Evolutionary conservation across 805 yeast species (phyloP).

Genomic region (Torulaspora gathmanii): DNA sequence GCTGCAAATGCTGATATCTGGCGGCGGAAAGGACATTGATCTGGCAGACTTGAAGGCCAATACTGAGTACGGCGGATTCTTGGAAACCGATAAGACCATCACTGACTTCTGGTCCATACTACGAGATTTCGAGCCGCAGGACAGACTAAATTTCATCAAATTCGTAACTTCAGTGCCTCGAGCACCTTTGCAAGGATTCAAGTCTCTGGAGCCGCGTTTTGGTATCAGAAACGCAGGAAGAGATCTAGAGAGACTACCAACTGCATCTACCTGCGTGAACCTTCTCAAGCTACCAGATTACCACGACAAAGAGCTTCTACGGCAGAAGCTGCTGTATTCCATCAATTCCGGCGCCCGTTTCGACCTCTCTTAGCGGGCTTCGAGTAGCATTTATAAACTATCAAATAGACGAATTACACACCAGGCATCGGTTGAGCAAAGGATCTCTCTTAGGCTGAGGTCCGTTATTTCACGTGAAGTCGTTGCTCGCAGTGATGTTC

Average conservation of each 20-base stretch:
- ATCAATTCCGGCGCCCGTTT: conserved; percentile 83
- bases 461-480: conserved; percentile 5
- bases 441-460: not conserved
- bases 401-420: not conserved
- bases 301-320: conserved; percentile 50
- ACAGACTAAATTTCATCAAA: conserved; percentile 62
- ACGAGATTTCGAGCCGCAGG: conserved; percentile 58
- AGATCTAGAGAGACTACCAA: conserved; percentile 62
- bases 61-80: conserved; percentile 63
- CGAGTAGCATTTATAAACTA: not conserved
- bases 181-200: conserved; percentile 87
- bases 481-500: conserved; percentile 1
- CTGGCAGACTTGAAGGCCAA: conserved; percentile 61
- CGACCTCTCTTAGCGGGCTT: conserved; percentile 53
- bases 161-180: conserved; percentile 91
- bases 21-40: conserved; percentile 66
- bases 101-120: conserved; percentile 70
- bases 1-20: conserved; percentile 77
- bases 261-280: conserved; percentile 92
- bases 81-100: conserved; percentile 54
- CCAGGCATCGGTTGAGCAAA: not conserved
- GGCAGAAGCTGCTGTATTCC: conserved; percentile 66
- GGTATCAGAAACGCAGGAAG: conserved; percentile 70
- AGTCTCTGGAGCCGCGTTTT: conserved; percentile 66
- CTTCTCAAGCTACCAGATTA: conserved; percentile 83